A percentile compares a stretch with the other conserved stretches of the same genome.
Evolutionary conservation across 345 rosid genomes (phyloP).

Genomic region (Moricandia moricandioides): DNA sequence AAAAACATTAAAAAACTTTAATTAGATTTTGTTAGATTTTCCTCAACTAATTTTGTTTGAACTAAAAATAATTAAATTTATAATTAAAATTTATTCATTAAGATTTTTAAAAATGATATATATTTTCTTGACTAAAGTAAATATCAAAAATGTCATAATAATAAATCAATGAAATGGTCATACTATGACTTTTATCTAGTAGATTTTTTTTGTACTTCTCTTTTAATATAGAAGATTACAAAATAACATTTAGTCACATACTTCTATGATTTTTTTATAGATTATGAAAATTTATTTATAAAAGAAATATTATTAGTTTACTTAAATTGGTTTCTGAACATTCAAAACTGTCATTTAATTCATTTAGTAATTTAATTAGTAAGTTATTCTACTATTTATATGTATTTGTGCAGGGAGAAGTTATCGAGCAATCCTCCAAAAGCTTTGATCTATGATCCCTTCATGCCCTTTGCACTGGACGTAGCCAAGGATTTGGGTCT

Average conservation of each 20-base stretch:
- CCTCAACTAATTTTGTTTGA: no score
- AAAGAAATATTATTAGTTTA: background rate
- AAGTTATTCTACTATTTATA: background rate
- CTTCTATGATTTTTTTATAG: background rate
- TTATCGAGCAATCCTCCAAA: constrained; percentile 30
- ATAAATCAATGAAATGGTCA: no score
- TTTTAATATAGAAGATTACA: no score
- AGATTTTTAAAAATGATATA: no score
- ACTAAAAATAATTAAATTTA: no score
- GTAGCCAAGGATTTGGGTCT: constrained; percentile 32
- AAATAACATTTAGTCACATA: background rate
- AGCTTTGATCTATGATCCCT: constrained; percentile 47
- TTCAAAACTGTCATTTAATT: background rate
- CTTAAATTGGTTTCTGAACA: background rate
- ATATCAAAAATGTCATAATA: no score
- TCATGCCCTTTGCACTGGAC: constrained; percentile 47
- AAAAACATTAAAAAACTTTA: no score
- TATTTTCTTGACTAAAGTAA: no score
- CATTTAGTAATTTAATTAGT: background rate
- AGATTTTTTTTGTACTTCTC: no score
- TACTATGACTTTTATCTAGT: no score
- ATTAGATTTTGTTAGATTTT: no score
- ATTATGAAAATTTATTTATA: background rate
- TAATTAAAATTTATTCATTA: no score
- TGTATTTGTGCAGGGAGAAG: constrained; percentile 22